Percentiles rank a stretch among this genome's conserved stretches.
These are phyloP conservation scores for Geotrichum europaeum DNA, from an alignment of 1,139 yeast species.

Conservation along the genomic window DNA sequence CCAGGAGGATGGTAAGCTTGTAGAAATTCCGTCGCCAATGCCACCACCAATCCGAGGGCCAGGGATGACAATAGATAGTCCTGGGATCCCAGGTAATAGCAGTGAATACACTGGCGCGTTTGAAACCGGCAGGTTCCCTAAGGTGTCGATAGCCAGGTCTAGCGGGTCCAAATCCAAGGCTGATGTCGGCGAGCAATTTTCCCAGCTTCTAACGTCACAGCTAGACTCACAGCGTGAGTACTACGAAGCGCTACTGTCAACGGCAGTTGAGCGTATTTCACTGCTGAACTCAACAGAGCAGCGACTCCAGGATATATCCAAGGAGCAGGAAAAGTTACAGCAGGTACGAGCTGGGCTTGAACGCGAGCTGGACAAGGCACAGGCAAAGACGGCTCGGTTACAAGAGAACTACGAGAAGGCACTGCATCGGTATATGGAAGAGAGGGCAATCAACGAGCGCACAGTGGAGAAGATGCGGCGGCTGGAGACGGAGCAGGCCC, in stretches of 20 bases:
- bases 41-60: conserved; percentile 18
- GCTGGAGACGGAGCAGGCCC: conserved; percentile 39
- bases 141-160: conserved; percentile 36
- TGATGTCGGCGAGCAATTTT: conserved; percentile 67
- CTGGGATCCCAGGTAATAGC: background rate
- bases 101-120: conserved; percentile 12
- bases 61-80: conserved; percentile 1
- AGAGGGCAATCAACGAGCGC: conserved; percentile 49
- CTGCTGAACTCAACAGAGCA: conserved; percentile 21
- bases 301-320: conserved; percentile 2
- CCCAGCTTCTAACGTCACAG: conserved; percentile 71
- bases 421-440: conserved; percentile 40
- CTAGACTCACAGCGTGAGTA: conserved; percentile 85
- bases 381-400: conserved; percentile 32
- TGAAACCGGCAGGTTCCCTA: conserved; percentile 14
- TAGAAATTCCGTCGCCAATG: conserved; percentile 47
- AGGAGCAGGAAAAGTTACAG: conserved; percentile 19
- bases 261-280: conserved; percentile 35
- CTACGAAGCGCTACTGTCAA: conserved; percentile 59
- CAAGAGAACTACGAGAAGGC: conserved; percentile 25
- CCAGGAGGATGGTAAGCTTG: conserved; percentile 78
- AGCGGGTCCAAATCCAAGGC: conserved; percentile 28
- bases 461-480: conserved; percentile 53
- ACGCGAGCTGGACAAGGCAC: conserved; percentile 31
- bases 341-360: background rate